Evolutionary conservation across 768 basidiomycete species (phyloP).

Genomic region (Megacollybia marginata): DNA sequence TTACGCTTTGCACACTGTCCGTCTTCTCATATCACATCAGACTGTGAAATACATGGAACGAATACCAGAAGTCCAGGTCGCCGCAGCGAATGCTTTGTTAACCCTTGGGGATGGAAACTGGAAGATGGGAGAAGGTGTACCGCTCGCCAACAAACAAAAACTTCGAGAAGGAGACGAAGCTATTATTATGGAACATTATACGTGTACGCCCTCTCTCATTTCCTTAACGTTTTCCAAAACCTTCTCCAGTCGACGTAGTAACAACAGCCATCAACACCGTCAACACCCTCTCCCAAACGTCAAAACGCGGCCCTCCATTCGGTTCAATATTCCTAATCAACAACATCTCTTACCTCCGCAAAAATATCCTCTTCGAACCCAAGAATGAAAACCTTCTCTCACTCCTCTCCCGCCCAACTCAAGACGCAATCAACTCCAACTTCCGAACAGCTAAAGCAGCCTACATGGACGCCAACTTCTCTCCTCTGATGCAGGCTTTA

Average conservation of each 20-base stretch:
- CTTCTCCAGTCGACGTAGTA: slow-evolving; percentile 61
- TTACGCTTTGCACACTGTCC: background rate
- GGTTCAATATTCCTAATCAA: slow-evolving; percentile 76
- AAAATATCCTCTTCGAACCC: slow-evolving; percentile 49
- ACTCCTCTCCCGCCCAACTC: slow-evolving; percentile 53
- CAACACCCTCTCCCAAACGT: slow-evolving; percentile 53
- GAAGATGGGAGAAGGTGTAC: slow-evolving; percentile 84
- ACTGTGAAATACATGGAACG: slow-evolving; percentile 63
- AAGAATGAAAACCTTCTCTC: slow-evolving; percentile 34
- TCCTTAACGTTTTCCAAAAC: background rate
- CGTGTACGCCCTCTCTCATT: slow-evolving; percentile 39
- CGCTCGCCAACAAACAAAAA: slow-evolving; percentile 44
- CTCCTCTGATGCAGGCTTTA: slow-evolving; percentile 64
- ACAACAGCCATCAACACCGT: slow-evolving; percentile 55
- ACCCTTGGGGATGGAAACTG: slow-evolving; percentile 84
- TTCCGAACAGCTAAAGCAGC: slow-evolving; percentile 78
- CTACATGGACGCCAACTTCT: slow-evolving; percentile 81
- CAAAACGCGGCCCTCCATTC: slow-evolving; percentile 52
- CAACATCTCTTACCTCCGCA: slow-evolving; percentile 66
- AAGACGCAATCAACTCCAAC: slow-evolving; percentile 57
- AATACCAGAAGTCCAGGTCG: slow-evolving; percentile 62
- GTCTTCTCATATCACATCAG: slow-evolving; percentile 24
- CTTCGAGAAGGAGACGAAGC: slow-evolving; percentile 47
- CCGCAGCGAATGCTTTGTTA: slow-evolving; percentile 57
- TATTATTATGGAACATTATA: slow-evolving; percentile 65